Base-by-base conservation (phyloP, 1,139 yeast species). In the Trichomonascaceae sp. region DNA sequence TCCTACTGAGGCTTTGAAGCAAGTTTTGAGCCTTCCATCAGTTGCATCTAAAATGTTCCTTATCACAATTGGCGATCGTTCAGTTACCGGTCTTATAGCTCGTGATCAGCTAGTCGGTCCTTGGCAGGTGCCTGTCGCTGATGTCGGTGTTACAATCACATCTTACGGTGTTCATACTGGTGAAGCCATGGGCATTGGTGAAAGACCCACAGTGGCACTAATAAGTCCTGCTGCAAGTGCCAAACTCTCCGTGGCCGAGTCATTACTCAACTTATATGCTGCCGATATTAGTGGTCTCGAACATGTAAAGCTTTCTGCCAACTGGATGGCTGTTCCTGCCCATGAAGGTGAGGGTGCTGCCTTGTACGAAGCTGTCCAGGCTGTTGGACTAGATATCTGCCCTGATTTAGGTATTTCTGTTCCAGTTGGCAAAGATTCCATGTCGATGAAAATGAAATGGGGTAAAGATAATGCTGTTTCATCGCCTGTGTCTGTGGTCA, bases 371-470 rank as follows among this genome's bases (percentile, higher is more conserved):
- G 99, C 98, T 47, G 99, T 95, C 50, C 93, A 90, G 73, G 98
- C 99, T 4, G 84, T 95, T 66, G 97, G 98, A 62, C 70, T 91
- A 67, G 97, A 90, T 62, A 79, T 95, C 65, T 95, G 99, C 73
- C 98, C 99, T 38, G 93, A 82, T 57, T 79, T 95, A 60, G 98
- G 96, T 49, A 74, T 95, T 59, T 78, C 96, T 22, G 90, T 95
- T 57, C 99, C 99, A 15, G 99, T 95, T 45, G 99, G 99, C 64
- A 95, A 95, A 75, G 99, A 95, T 71, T 91, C 98, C 50, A 90
- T 93, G 97, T 91, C 98, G 30, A 91, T 95, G 99, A 90, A 90
- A 75, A 95, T 95, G 99, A 85, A 87, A 68, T 95, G 99, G 99
- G 93, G 81, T 56, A 69, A 68, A 51, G 54, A 62, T 47, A 87